Conservation (phyloP, 2,329 filamentous ascomycete species). For the Aspergillus latus region DNA sequence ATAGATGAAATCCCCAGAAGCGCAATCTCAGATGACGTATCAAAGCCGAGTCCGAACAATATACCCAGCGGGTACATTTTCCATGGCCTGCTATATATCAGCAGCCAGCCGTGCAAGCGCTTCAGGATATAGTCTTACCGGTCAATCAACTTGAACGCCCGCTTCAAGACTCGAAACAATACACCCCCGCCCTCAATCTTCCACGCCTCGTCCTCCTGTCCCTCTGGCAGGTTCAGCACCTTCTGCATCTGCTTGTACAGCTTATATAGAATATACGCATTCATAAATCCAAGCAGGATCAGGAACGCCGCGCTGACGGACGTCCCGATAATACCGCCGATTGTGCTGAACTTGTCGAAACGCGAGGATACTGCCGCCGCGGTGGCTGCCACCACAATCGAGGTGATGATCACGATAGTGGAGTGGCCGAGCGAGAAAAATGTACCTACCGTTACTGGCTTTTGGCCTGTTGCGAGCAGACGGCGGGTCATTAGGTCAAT, state of each 20-base stretch:
- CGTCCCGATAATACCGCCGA: slow-evolving; percentile 88
- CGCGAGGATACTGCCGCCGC: slow-evolving; percentile 76
- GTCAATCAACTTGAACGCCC: slow-evolving; percentile 71
- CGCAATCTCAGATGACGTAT: slow-evolving; percentile 92
- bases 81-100: slow-evolving; percentile 56
- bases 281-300: slow-evolving; percentile 77
- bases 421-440: slow-evolving; percentile 94
- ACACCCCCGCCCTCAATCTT: slow-evolving; percentile 76
- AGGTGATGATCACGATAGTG: slow-evolving; percentile 88
- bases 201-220: slow-evolving; percentile 55
- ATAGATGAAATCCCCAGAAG: slow-evolving; percentile 87
- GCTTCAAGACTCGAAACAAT: slow-evolving; percentile 68
- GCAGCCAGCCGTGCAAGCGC: not conserved
- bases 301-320: slow-evolving; percentile 81
- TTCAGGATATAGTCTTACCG: slow-evolving; percentile 30
- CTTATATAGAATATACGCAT: slow-evolving; percentile 79
- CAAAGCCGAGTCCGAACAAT: slow-evolving; percentile 88
- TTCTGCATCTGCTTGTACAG: slow-evolving; percentile 67
- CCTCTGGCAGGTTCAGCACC: slow-evolving; percentile 54
- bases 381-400: slow-evolving; percentile 86
- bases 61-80: slow-evolving; percentile 94
- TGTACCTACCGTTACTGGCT: slow-evolving; percentile 86
- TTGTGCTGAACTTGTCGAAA: slow-evolving; percentile 74
- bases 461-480: slow-evolving; percentile 79
- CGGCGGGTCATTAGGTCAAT: slow-evolving; percentile 95